These are phyloP conservation scores for Guyanaporus albipodus DNA, from an alignment of 768 basidiomycete species.

Conservation along the genomic window DNA sequence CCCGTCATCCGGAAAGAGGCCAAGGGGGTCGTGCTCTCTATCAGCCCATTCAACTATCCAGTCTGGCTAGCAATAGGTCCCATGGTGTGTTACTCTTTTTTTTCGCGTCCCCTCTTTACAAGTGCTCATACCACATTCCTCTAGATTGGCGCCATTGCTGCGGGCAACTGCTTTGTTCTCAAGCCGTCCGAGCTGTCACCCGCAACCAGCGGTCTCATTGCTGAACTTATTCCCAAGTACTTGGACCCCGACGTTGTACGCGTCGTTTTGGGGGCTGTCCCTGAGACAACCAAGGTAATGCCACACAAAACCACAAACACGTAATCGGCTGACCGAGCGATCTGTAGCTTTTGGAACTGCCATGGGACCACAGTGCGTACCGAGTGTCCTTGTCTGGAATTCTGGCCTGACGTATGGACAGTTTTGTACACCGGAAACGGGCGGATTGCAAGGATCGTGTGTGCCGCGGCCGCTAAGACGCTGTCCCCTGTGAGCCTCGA, in stretches of 20 bases:
- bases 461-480: constrained; percentile 70
- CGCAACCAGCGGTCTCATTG: constrained; percentile 50
- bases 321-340: not conserved
- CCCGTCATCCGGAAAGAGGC: constrained; percentile 70
- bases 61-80: constrained; percentile 56
- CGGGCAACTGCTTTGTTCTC: constrained; percentile 66
- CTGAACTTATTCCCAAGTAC: constrained; percentile 71
- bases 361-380: constrained; percentile 56
- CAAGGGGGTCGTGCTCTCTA: constrained; percentile 70
- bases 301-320: not conserved
- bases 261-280: constrained; percentile 64
- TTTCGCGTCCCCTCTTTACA: no score
- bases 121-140: no score
- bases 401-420: constrained; percentile 2
- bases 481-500: constrained; percentile 66
- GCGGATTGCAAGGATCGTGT: constrained; percentile 63
- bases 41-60: constrained; percentile 76
- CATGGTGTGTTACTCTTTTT: constrained; percentile 39
- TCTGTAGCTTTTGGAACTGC: constrained; percentile 62
- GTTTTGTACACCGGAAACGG: constrained; percentile 57
- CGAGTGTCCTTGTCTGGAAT: not conserved
- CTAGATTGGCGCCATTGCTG: constrained; percentile 66
- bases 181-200: constrained; percentile 77
- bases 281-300: constrained; percentile 58
- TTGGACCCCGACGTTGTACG: constrained; percentile 63